phyloP scores from a whole-genome alignment of 805 yeast species.

The Candida hungchunana region DNA sequence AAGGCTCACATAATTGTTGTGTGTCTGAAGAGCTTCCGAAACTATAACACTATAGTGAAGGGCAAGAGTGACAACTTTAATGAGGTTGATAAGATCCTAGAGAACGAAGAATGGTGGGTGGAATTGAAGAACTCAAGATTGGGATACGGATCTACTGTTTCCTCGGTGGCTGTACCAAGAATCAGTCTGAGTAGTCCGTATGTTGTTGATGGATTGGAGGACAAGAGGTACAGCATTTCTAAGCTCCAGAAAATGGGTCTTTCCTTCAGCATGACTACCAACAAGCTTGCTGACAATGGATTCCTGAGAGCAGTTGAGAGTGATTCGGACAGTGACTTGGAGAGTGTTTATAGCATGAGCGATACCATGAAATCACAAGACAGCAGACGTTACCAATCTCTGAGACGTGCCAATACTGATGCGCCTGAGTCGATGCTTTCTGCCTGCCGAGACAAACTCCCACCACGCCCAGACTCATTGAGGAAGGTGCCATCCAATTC shows the following conservation, averaged over 20 bases:
- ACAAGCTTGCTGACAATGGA: conserved; percentile 37
- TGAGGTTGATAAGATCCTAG: conserved; percentile 46
- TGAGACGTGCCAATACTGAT: conserved; percentile 10
- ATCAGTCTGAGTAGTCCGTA: conserved; percentile 30
- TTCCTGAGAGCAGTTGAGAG: conserved; percentile 21
- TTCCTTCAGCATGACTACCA: conserved; percentile 72
- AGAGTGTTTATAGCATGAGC: conserved; percentile 20
- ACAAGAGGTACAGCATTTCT: conserved; percentile 42
- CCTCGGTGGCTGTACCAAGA: conserved; percentile 32
- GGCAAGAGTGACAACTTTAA: conserved; percentile 48
- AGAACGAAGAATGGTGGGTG: conserved; percentile 83
- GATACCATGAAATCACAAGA: conserved; percentile 11
- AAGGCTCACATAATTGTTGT: conserved; percentile 76
- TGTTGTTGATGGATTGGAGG: conserved; percentile 21
- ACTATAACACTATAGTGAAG: conserved; percentile 73
- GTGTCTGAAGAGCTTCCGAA: conserved; percentile 52
- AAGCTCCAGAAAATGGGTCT: conserved; percentile 74
- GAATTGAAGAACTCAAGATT: conserved; percentile 58
- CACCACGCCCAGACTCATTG: conserved; percentile 1
- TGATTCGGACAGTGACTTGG: conserved; percentile 29
- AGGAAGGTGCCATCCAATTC: conserved; percentile 6
- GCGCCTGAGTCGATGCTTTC: conserved; percentile 1
- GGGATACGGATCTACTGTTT: conserved; percentile 4
- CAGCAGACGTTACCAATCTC: conserved; percentile 3
- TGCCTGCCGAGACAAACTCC: not conserved